Conservation (phyloP, 139 green algal genomes). For the Chlorella vulgaris region DNA sequence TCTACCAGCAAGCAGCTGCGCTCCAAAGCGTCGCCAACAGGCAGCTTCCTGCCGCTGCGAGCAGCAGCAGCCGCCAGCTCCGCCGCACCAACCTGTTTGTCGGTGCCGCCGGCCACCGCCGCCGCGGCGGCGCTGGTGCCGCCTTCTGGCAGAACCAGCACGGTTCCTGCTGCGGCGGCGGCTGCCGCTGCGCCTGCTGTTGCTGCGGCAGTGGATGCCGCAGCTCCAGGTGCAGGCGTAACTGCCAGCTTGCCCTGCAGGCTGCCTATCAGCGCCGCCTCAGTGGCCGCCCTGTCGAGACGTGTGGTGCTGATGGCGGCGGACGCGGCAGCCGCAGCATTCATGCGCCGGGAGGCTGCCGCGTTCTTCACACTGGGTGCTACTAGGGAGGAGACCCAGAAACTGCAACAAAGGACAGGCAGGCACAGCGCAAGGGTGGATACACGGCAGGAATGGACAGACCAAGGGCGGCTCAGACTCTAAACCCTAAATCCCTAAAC, state of each 20-base stretch:
- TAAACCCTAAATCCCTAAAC: too few species aligned
- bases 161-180: background rate
- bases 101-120: background rate
- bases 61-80: slow-evolving; percentile 1
- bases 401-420: slow-evolving; percentile 14
- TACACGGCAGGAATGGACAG: too few species aligned
- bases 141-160: background rate
- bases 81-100: background rate
- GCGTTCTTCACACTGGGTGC: slow-evolving; percentile 9
- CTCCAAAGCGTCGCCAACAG: slow-evolving; percentile 1
- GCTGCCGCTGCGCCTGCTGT: background rate
- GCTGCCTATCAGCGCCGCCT: slow-evolving; percentile 9
- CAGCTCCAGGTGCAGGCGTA: background rate
- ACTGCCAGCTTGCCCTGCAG: background rate
- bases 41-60: background rate
- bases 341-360: slow-evolving; percentile 9
- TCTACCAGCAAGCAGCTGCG: slow-evolving; percentile 38
- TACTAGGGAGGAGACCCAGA: slow-evolving; percentile 45
- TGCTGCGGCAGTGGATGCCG: background rate
- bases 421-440: too few species aligned
- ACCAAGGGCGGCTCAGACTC: too few species aligned
- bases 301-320: slow-evolving; percentile 7
- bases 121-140: background rate
- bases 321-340: slow-evolving; percentile 12
- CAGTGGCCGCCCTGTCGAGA: background rate